Base-by-base conservation (phyloP, 2,329 filamentous ascomycete species). In the Colletotrichum spinosum region DNA sequence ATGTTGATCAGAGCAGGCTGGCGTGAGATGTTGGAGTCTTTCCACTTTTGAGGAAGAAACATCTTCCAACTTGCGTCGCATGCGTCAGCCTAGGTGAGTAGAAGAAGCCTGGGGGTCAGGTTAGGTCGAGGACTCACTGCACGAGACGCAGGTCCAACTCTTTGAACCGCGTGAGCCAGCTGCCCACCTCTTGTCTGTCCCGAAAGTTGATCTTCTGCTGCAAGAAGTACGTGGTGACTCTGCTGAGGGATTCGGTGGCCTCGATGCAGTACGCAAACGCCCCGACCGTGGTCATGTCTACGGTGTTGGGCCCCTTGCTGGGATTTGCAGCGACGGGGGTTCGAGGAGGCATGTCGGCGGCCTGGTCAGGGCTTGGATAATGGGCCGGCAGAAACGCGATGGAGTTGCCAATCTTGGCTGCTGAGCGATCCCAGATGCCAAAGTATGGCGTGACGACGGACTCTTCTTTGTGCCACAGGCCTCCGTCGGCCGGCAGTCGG, bases 201-300 rank as follows among this genome's bases (percentile, higher is more conserved):
- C 70, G 67, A 9, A 79, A 73, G 58, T 83, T 75, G 37, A 83
- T 74, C 8, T 72, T 72, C 55, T 83, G 80, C 50, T 80, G 80
- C 0, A 83, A 72, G 51, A 84, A 84, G 62, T 79, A 83, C 0
- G 75, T 80, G 0, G 75, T 82, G 1, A 83, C 79, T 0, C 77
- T 75, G 50, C 79, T 82, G 5, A 84, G 69, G 0, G 77, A 82
- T 65, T 84, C 82, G 0, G 80, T 82, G 0, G 81, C 80, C 60
- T 84, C 81, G 9, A 84, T 77, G 8, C 78, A 77, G 51, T 83
- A 83, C 1, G 81, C 80, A 63, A 83, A 83, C 0, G 79, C 80
- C 0, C 82, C 82, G 0, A 83, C 72, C 0, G 77, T 77, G 6
- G 80, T 77, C 59, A 78, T 74, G 33, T 74, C 71, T 0, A 74